A percentile compares a stretch with the other conserved stretches of the same genome.
These are phyloP conservation scores for Pythium rhizo-oryzae DNA, from an alignment of 352 stramenopile genomes.

Conservation along the genomic window DNA sequence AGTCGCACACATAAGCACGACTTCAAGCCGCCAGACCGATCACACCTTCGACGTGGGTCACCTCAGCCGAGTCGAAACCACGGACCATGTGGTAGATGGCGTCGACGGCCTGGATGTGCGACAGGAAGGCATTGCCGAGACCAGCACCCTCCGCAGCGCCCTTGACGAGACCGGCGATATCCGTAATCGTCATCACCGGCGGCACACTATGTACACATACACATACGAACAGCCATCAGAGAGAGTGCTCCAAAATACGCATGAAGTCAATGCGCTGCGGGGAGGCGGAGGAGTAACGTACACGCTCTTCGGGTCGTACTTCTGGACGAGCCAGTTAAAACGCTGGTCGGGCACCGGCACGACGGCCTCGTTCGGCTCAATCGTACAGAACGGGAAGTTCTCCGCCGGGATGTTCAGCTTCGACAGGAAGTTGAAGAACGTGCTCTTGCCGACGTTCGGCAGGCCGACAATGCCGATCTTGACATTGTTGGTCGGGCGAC, in stretches of 20 bases:
- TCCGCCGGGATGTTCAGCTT: constrained; percentile 92
- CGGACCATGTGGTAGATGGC: constrained; percentile 98
- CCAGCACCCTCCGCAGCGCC: constrained; percentile 97
- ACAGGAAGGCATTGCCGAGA: constrained; percentile 99
- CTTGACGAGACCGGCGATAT: constrained; percentile 99
- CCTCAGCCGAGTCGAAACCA: constrained; percentile 97
- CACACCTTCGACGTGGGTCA: constrained; percentile 98
- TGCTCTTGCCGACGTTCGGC: constrained; percentile 99
- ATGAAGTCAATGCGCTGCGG: not conserved
- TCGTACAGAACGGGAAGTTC: constrained; percentile 98
- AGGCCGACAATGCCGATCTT: constrained; percentile 99
- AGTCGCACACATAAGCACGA: not conserved
- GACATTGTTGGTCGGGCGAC: constrained; percentile 92
- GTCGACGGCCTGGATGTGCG: constrained; percentile 99
- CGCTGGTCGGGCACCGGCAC: constrained; percentile 97
- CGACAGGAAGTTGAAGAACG: constrained; percentile 99
- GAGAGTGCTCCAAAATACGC: not conserved
- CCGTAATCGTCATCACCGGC: constrained; percentile 97
- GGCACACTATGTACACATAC: constrained; percentile 65
- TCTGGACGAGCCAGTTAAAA: constrained; percentile 98
- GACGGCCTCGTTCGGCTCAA: constrained; percentile 99
- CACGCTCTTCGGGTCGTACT: constrained; percentile 37
- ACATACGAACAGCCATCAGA: not conserved
- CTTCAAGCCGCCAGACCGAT: not conserved
- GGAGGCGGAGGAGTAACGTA: constrained; percentile 5